phyloP scores from a whole-genome alignment of 306 rosid genomes.

The Quercus rubra region DNA sequence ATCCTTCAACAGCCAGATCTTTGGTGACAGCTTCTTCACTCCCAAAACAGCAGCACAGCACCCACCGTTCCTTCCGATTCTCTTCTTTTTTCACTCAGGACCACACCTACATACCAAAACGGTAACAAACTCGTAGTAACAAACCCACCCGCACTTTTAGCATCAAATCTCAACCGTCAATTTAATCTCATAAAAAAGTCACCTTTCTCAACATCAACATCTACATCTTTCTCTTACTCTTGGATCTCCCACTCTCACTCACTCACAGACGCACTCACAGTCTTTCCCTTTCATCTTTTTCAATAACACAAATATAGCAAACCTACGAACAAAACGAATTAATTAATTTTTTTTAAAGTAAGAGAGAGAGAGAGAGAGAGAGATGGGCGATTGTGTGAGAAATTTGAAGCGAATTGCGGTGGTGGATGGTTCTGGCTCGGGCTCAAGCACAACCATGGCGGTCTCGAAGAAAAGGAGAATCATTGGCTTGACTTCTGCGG shows the following conservation, averaged over 20 bases:
- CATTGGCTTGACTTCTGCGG: slow-evolving; percentile 7
- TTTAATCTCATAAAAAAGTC: slow-evolving; percentile 3
- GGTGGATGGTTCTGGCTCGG: slow-evolving; percentile 33
- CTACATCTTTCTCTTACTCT: slow-evolving; percentile 29
- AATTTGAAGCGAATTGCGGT: slow-evolving; percentile 44
- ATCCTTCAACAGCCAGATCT: slow-evolving; percentile 18
- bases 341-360: too few species aligned
- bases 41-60: slow-evolving; percentile 8
- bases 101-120: slow-evolving; percentile 11
- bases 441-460: background rate
- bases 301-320: background rate
- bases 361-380: background rate
- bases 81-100: slow-evolving; percentile 1
- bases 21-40: background rate
- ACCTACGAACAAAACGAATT: background rate
- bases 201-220: slow-evolving; percentile 18
- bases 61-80: slow-evolving; percentile 1
- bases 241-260: slow-evolving; percentile 32
- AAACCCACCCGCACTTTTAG: background rate
- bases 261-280: background rate
- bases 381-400: slow-evolving; percentile 25
- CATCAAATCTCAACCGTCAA: slow-evolving; percentile 47
- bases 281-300: background rate
- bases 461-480: slow-evolving; percentile 51
- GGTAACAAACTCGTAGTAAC: background rate